Conservation (phyloP, 176 grass and related monocot species). For the Cenchrus purpureus region DNA sequence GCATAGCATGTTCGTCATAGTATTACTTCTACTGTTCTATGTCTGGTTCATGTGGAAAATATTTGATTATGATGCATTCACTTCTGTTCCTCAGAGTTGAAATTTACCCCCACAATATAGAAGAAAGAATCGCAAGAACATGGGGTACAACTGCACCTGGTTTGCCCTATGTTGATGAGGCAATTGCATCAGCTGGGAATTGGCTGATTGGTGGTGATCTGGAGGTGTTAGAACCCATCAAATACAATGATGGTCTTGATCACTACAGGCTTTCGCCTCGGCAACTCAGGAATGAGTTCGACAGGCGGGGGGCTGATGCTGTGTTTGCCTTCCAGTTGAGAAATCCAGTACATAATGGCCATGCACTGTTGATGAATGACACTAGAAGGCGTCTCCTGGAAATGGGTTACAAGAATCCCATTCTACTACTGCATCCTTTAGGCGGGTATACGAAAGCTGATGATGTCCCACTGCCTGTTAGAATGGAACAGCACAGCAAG, state of each 20-base stretch:
- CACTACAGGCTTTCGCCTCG: conserved; percentile 81
- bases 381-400: conserved; percentile 80
- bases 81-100: conserved; percentile 59
- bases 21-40: neutral
- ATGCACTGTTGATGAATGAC: conserved; percentile 93
- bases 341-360: conserved; percentile 92
- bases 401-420: conserved; percentile 94
- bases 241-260: conserved; percentile 89
- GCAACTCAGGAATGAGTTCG: conserved; percentile 75
- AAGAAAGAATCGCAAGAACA: conserved; percentile 95
- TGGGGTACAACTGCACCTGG: conserved; percentile 84
- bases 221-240: conserved; percentile 84
- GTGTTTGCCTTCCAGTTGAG: conserved; percentile 93
- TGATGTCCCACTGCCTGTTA: conserved; percentile 86
- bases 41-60: neutral
- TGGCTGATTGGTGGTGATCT: conserved; percentile 94
- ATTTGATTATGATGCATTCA: conserved; percentile 15
- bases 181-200: conserved; percentile 70
- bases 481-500: conserved; percentile 99
- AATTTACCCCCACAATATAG: conserved; percentile 96
- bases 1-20: neutral
- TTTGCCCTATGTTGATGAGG: conserved; percentile 89
- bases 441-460: conserved; percentile 87
- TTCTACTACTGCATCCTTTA: conserved; percentile 86
- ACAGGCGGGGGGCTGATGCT: conserved; percentile 80